These are phyloP conservation scores for Pythium apleroticum DNA, from an alignment of 352 stramenopile genomes.

Conservation along the genomic window DNA sequence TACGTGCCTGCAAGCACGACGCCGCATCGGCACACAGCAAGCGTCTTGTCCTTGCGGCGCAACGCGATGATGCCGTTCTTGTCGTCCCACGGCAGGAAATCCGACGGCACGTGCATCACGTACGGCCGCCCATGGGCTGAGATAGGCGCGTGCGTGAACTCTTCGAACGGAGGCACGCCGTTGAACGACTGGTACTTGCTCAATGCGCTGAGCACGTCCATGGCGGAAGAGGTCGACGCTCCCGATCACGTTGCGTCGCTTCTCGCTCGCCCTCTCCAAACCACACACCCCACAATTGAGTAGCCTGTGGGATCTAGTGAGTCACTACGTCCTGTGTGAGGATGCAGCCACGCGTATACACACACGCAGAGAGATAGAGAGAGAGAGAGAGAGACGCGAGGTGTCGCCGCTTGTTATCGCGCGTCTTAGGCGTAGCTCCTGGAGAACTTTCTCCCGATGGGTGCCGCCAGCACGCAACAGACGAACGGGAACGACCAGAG, in stretches of 20 bases:
- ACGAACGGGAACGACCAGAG: slow-evolving; percentile 4
- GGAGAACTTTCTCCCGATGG: background rate
- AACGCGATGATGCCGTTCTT: slow-evolving; percentile 68
- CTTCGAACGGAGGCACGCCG: slow-evolving; percentile 56
- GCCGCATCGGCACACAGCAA: slow-evolving; percentile 76
- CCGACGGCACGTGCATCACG: slow-evolving; percentile 56
- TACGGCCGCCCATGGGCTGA: slow-evolving; percentile 45
- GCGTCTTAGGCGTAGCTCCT: slow-evolving; percentile 4
- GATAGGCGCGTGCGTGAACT: slow-evolving; percentile 52
- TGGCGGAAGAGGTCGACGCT: slow-evolving; percentile 14
- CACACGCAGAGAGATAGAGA: background rate
- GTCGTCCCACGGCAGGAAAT: slow-evolving; percentile 72
- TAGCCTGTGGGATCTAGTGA: background rate
- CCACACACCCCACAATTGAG: background rate
- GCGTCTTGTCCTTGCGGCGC: slow-evolving; percentile 61
- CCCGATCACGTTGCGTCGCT: background rate
- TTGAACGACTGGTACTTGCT: slow-evolving; percentile 57
- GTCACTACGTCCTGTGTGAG: background rate
- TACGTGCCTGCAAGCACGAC: slow-evolving; percentile 79
- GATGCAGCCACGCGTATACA: background rate
- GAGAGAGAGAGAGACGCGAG: background rate
- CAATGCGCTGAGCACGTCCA: slow-evolving; percentile 77
- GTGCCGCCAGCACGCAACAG: background rate
- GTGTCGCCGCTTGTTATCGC: background rate
- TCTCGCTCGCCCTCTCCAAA: background rate